These are phyloP conservation scores for Nothophoma quercina DNA, from an alignment of 2,329 filamentous ascomycete genomes.

Conservation along the genomic window DNA sequence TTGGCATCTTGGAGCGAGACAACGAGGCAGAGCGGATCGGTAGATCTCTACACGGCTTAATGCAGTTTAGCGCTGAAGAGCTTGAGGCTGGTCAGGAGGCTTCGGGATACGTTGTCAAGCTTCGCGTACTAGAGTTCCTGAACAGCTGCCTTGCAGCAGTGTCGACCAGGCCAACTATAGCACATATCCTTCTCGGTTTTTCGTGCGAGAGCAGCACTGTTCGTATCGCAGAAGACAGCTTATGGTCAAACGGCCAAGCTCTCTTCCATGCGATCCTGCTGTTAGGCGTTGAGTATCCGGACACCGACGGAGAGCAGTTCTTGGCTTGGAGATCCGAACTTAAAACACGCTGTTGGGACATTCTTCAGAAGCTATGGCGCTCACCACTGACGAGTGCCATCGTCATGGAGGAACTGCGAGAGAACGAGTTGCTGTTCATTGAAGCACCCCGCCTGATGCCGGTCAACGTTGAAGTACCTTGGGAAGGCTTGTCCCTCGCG, in stretches of 20 bases:
- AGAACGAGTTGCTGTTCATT: slow-evolving; percentile 79
- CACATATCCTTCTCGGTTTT: slow-evolving; percentile 90
- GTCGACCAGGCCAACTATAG: slow-evolving; percentile 81
- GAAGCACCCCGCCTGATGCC: slow-evolving; percentile 75
- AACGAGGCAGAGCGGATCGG: slow-evolving; percentile 83
- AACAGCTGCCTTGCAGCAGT: slow-evolving; percentile 79
- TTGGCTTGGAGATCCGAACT: slow-evolving; percentile 53
- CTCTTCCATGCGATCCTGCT: slow-evolving; percentile 83
- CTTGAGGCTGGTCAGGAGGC: slow-evolving; percentile 73
- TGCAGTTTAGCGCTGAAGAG: slow-evolving; percentile 72
- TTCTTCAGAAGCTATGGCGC: slow-evolving; percentile 83
- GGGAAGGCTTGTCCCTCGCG: slow-evolving; percentile 72
- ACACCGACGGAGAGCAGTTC: slow-evolving; percentile 58
- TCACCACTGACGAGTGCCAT: slow-evolving; percentile 79
- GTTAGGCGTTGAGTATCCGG: slow-evolving; percentile 74
- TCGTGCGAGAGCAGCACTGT: slow-evolving; percentile 75
- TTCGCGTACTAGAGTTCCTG: slow-evolving; percentile 85
- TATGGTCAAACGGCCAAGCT: slow-evolving; percentile 75
- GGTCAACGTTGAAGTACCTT: slow-evolving; percentile 73
- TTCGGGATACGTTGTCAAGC: slow-evolving; percentile 80
- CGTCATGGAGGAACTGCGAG: slow-evolving; percentile 79
- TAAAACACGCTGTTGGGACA: slow-evolving; percentile 58
- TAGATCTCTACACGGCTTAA: slow-evolving; percentile 72
- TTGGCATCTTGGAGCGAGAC: slow-evolving; percentile 85
- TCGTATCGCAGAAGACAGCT: slow-evolving; percentile 70